A percentile compares a stretch with the other conserved stretches of the same genome.
Conservation (phyloP, 768 basidiomycete genomes). For the Tylopilus sp. region DNA sequence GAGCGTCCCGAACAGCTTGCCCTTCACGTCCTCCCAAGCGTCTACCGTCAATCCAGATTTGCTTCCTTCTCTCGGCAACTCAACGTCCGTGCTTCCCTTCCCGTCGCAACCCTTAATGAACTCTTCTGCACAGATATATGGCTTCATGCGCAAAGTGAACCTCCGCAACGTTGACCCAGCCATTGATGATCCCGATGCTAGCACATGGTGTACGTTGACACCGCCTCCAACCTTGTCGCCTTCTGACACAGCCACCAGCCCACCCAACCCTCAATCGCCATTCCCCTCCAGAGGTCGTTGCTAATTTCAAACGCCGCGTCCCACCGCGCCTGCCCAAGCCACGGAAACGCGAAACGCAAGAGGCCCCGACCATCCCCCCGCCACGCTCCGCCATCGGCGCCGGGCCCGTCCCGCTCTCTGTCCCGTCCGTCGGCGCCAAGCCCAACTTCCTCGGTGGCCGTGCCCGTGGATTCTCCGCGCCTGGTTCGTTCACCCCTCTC, state of each 20-base stretch:
- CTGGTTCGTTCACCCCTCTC: constrained; percentile 74
- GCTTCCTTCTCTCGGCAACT: constrained; percentile 97
- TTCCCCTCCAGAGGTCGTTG: constrained; percentile 85
- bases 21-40: constrained; percentile 87
- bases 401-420: constrained; percentile 62
- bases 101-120: constrained; percentile 22
- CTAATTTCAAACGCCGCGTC: constrained; percentile 93
- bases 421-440: constrained; percentile 41
- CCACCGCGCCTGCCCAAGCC: constrained; percentile 90
- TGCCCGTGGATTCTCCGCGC: constrained; percentile 79
- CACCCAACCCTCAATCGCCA: constrained; percentile 90
- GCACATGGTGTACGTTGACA: constrained; percentile 85
- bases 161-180: constrained; percentile 92
- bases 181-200: constrained; percentile 93
- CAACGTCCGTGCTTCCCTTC: constrained; percentile 63
- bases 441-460: constrained; percentile 49
- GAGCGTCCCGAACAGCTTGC: constrained; percentile 92
- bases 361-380: constrained; percentile 66
- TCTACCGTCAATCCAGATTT: constrained; percentile 95
- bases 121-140: constrained; percentile 73
- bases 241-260: constrained; percentile 46
- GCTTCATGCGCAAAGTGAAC: constrained; percentile 98
- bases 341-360: constrained; percentile 71
- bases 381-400: constrained; percentile 75
- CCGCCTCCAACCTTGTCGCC: constrained; percentile 15